Evolutionary conservation across 306 rosid species (phyloP).

Genomic region (Gleditsia sinensis): DNA sequence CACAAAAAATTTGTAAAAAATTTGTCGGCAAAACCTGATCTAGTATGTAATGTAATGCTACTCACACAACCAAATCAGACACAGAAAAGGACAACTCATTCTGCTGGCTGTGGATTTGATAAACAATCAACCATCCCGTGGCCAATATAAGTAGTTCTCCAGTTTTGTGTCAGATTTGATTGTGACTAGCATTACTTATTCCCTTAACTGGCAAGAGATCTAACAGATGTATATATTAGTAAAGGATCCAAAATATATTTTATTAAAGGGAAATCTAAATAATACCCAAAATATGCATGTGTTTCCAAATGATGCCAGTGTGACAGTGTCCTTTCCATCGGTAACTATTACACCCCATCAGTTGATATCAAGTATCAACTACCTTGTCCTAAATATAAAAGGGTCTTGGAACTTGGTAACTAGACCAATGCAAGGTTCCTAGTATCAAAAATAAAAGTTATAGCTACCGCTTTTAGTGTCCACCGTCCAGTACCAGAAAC

Average conservation of each 20-base stretch:
- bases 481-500: not conserved
- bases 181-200: constrained; percentile 4
- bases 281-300: not conserved
- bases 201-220: not conserved
- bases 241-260: not conserved
- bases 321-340: not conserved
- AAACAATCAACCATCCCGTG: not conserved
- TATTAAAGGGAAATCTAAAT: not conserved
- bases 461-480: not conserved
- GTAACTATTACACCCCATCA: not conserved
- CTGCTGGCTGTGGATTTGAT: not conserved
- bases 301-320: too few species aligned
- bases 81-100: not conserved
- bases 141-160: not conserved
- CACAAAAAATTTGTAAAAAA: too few species aligned
- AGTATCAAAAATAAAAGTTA: not conserved
- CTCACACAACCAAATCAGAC: constrained; percentile 3
- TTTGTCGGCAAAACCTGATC: not conserved
- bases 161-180: not conserved
- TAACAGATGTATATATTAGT: not conserved
- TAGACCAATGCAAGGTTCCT: not conserved
- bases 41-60: not conserved
- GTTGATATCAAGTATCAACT: not conserved
- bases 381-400: not conserved
- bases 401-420: not conserved